Evolutionary conservation across 352 stramenopile genomes (phyloP).

Genomic region (Phytophthora boehmeriae): DNA sequence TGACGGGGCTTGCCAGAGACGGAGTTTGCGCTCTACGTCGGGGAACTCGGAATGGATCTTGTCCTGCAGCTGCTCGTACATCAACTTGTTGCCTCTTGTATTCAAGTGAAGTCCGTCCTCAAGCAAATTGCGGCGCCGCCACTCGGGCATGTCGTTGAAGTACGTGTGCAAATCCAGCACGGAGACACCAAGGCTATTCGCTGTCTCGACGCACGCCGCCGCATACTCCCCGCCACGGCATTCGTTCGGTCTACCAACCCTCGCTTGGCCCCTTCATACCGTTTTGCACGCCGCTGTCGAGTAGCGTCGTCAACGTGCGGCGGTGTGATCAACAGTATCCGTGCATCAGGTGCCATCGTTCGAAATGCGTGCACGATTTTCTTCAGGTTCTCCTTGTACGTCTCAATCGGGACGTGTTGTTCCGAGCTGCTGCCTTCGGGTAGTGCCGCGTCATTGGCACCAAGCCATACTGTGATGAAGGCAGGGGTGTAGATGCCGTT

Average conservation of each 20-base stretch:
- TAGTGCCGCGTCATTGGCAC: constrained; percentile 64
- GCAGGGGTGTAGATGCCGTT: constrained; percentile 31
- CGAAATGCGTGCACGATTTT: constrained; percentile 33
- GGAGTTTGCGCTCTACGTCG: constrained; percentile 23
- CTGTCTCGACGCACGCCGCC: constrained; percentile 41
- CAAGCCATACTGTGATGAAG: constrained; percentile 64
- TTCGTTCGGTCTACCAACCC: constrained; percentile 48
- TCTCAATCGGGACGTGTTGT: constrained; percentile 55
- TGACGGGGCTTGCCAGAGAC: constrained; percentile 21
- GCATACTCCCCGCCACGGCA: constrained; percentile 43
- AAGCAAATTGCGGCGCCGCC: constrained; percentile 47
- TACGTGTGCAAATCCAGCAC: constrained; percentile 51
- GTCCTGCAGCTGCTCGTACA: constrained; percentile 44
- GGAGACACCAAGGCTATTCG: constrained; percentile 25
- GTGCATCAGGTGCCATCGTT: constrained; percentile 21
- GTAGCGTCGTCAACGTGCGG: constrained; percentile 43
- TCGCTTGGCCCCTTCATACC: constrained; percentile 14
- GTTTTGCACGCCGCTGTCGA: constrained; percentile 17
- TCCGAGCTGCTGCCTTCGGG: constrained; percentile 26
- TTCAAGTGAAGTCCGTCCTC: constrained; percentile 62
- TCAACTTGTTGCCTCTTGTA: constrained; percentile 51
- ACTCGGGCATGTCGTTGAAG: constrained; percentile 50
- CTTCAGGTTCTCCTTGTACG: constrained; percentile 52
- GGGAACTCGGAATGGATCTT: constrained; percentile 43
- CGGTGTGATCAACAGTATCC: constrained; percentile 55